A percentile compares a stretch with the other conserved stretches of the same genome.
Conservation (phyloP, 2,329 filamentous ascomycete genomes). For the Talaromyces sp. region DNA sequence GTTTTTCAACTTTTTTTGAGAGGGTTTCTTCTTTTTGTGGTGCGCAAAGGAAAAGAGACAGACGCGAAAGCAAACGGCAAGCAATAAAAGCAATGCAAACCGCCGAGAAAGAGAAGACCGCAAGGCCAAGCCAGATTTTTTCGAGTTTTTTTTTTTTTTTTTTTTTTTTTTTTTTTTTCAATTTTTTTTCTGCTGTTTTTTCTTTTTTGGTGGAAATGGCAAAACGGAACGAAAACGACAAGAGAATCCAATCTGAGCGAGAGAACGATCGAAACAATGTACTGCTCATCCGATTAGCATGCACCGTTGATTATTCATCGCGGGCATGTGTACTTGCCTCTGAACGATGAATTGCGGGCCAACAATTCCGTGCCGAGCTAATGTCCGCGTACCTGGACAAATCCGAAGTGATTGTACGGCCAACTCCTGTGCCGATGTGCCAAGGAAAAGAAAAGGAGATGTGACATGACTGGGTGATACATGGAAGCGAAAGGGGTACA, state of each 20-base stretch:
- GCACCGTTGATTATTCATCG: background rate
- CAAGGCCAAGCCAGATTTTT: background rate
- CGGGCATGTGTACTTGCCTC: background rate
- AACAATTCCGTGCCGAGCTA: background rate
- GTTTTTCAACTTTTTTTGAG: background rate
- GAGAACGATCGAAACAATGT: background rate
- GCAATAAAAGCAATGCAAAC: background rate
- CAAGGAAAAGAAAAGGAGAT: background rate
- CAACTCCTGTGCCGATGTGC: background rate
- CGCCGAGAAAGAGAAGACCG: background rate
- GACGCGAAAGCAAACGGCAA: background rate
- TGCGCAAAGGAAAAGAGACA: background rate
- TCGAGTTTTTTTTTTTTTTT: background rate
- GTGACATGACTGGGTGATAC: background rate
- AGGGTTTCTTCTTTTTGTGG: background rate
- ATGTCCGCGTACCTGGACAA: slow-evolving; percentile 12
- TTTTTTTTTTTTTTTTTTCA: background rate
- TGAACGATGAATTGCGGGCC: background rate
- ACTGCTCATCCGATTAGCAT: background rate
- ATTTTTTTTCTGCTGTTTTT: background rate
- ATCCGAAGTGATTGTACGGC: background rate
- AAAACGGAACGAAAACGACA: background rate
- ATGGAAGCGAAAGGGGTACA: background rate
- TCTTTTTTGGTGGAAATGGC: background rate
- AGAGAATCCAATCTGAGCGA: background rate